Base-by-base conservation (phyloP, 441 rosid species). In the Syzygium malaccense region DNA sequence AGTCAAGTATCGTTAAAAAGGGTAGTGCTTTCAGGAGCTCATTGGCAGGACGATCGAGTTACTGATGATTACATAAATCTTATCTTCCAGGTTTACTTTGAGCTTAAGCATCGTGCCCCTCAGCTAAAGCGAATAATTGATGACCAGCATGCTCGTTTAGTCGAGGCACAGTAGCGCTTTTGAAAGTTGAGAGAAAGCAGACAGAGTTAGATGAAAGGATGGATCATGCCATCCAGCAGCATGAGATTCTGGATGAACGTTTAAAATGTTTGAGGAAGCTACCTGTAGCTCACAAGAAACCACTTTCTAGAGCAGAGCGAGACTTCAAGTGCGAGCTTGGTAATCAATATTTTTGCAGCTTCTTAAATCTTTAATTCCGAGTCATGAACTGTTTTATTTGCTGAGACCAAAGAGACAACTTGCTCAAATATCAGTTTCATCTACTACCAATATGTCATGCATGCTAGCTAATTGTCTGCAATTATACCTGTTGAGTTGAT, bases 71-170 rank as follows among this genome's bases (percentile, higher is more conserved):
- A 55, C 60, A 88, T 88, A 8, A n/a, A 84, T 89, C 83, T 83
- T 33, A 17, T 87, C 78, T 30, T 89, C 49, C 85, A 45, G 99
- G 99, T 98, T 85, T 92, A 91, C 92, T 98, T 95, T 88, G 98
- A 96, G 95, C 93, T 96, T 90, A 94, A 96, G 93, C 97, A 97
- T 93, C 99, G 96, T 91, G 97, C 94, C 57, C 97, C 99, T 86
- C 99, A 96, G 89, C 89, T 96, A 91, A 96, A 95, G 94, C 95
- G 94, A 92, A 94, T 98, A 87, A 89, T 97, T 30, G 97, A 96
- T 84, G 98, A 94, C 88, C 98, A 95, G 92, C 94, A 92, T 80
- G 89, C 93, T 88, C 98, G 97, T 71, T 88, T 96, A 87, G 86
- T 88, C 53, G 98, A 93, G 90, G 96, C 97, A 66, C 93, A 93